Evolutionary conservation across 192 early-diverging fungal genomes (phyloP), one percentile per base, ranked within the genome.

Genomic region (Rhizoclosmatium globosum): DNA sequence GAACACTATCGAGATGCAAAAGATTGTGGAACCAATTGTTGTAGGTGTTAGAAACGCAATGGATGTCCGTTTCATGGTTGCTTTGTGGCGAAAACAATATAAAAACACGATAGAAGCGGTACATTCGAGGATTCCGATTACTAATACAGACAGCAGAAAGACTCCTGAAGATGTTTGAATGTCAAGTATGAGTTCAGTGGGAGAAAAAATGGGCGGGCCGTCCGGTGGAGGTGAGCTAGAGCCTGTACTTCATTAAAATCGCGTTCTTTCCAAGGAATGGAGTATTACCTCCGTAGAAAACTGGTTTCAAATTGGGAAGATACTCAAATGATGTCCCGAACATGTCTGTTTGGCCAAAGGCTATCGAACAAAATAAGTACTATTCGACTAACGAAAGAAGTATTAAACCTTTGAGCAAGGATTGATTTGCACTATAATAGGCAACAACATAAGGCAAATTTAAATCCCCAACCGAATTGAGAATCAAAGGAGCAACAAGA

Each of bases 381-480:
- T 15, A n/a, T 9, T 15, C 53, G 19, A 56, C 9, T 9, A 15
- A n/a, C 53, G 1, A 56, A 56, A 56, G 19, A 56, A n/a, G 53
- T 56, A 0, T 56, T n/a, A 15, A 15, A 57, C 31, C 70, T 31
- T 9, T 57, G 11, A 42, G 19, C 7, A 57, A 43, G 21, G 41
- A 62, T 44, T 43, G 19, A 59, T 74, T 38, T 45, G 57, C 72
- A 23, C 21, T 74, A 62, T 42, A 74, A 39, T 74, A 74, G 19
- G n/a, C 13, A 7, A 74, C 13, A 59, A 21, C 9, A 13, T 62
- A 74, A 13, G 72, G 72, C 19, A 44, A n/a, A 62, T n/a, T 46
- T 38, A 74, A 74, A 58, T 74, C 72, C 3, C 72, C 72, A 43
- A 61, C n/a, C 43, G 21, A 11, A 62, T 59, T 74, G 21, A 74